A percentile compares a stretch with the other conserved stretches of the same genome.
Evolutionary conservation across 1,284 basidiomycete genomes (phyloP).

Genomic region (Kwoniella shivajii): DNA sequence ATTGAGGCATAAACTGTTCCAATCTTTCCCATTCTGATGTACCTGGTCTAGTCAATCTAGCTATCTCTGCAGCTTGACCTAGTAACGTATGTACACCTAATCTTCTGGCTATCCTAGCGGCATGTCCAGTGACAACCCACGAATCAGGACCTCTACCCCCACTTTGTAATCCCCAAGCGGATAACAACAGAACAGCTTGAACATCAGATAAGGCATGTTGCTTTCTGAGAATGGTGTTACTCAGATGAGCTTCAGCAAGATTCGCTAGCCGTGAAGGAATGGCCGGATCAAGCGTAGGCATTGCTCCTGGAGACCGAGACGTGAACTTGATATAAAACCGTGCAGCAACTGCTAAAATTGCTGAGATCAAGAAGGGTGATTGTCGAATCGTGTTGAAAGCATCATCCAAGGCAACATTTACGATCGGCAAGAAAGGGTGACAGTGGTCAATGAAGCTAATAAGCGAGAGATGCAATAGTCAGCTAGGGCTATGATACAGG

Average conservation of each 20-base stretch:
- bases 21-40: conserved; percentile 29
- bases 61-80: conserved; percentile 27
- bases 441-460: conserved; percentile 35
- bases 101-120: conserved; percentile 30
- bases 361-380: conserved; percentile 36
- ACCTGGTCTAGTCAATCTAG: conserved; percentile 21
- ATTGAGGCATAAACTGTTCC: conserved; percentile 36
- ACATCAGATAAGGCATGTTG: conserved; percentile 44
- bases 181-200: conserved; percentile 42
- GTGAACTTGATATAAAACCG: conserved; percentile 35
- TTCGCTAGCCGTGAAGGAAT: conserved; percentile 32
- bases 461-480: neutral
- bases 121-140: conserved; percentile 46
- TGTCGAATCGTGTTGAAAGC: conserved; percentile 30
- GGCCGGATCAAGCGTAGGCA: conserved; percentile 22
- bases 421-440: conserved; percentile 36
- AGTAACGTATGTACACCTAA: conserved; percentile 35
- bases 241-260: conserved; percentile 43
- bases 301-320: conserved; percentile 11
- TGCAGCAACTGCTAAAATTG: conserved; percentile 36
- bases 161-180: conserved; percentile 42
- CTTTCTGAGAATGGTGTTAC: conserved; percentile 40
- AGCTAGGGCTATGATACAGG: neutral
- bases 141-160: conserved; percentile 41
- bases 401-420: conserved; percentile 31